phyloP scores from a whole-genome alignment of 768 basidiomycete genomes.

The Cystobasidium tubakii region DNA sequence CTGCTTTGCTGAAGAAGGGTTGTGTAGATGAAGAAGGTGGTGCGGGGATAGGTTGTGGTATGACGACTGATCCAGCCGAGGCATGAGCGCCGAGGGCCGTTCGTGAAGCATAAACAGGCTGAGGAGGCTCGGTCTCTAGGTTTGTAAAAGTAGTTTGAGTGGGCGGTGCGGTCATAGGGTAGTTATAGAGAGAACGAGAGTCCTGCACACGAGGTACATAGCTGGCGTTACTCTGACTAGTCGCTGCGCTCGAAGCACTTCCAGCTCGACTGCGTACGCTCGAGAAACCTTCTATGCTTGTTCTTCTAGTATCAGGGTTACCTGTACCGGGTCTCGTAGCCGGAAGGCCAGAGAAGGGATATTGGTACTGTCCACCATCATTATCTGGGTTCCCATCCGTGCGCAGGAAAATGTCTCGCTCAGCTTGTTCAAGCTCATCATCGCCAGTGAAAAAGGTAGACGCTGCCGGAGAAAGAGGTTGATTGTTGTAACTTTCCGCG shows the following conservation, averaged over 20 bases:
- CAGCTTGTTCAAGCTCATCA: constrained; percentile 34
- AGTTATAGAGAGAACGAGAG: neutral
- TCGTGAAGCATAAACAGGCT: neutral
- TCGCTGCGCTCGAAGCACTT: constrained; percentile 28
- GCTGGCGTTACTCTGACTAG: neutral
- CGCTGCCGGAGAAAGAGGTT: constrained; percentile 29
- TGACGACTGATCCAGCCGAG: constrained; percentile 12
- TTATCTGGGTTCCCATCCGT: constrained; percentile 1
- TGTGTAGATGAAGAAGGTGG: constrained; percentile 29
- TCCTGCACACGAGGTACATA: neutral
- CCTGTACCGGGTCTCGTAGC: neutral
- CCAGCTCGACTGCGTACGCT: constrained; percentile 24
- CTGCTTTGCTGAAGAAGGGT: constrained; percentile 33
- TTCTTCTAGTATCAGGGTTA: neutral
- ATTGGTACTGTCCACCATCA: neutral
- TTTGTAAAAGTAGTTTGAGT: constrained; percentile 19
- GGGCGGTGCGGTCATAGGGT: constrained; percentile 24
- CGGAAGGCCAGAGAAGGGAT: neutral
- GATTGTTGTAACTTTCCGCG: neutral
- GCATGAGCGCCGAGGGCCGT: neutral
- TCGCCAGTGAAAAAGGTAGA: constrained; percentile 33
- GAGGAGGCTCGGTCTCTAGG: neutral
- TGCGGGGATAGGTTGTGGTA: constrained; percentile 25
- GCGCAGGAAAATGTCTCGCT: constrained; percentile 27
- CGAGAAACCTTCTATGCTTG: neutral